Evolutionary conservation across 2,329 filamentous ascomycete species (phyloP), one percentile per base, ranked within the genome.

Genomic region (Alternaria dauci): DNA sequence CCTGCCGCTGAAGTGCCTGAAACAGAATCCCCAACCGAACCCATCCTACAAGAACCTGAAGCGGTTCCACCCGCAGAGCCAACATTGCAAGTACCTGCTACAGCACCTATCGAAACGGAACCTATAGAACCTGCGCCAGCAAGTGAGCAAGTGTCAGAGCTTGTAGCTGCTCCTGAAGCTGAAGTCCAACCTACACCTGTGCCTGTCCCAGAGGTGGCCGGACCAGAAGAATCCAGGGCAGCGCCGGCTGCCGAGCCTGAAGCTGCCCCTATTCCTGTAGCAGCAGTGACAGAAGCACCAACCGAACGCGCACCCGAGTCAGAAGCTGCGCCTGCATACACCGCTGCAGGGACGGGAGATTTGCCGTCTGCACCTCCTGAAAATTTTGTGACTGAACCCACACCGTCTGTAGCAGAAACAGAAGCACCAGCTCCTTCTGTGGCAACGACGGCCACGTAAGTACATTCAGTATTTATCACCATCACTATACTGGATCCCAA

Each of bases 371-470:
- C 28, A 14, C 25, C 52, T 41, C 26, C 43, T 11, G 42, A 50
- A 30, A 25, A 42, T 23, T 25, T 34, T 28, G 51, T 34, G 12
- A 32, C 30, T 8, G 44, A 47, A 55, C 25, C n/a, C n/a, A 39
- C 36, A 16, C 44, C 25, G 5, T 52, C 50, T 18, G 25, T 52
- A 11, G 50, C 34, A 20, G 50, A 52, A 36, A 36, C 36, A 23
- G 18, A 34, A 34, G 20, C 36, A n/a, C 26, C n/a, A 16, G 54
- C 58, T 25, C 41, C 58, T 8, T 60, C 58, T 4, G 30, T 57
- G 8, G 53, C 47, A 30, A 57, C 58, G 8, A 60, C 58, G 30
- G 42, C 58, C 5, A 52, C 48, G 58, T 60, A 18, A 52, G 58
- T 39, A 50, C 30, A 46, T 23, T 14, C 5, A 5, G n/a, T n/a